Base-by-base conservation (phyloP, 2,329 filamentous ascomycete species). In the Xylaria sp. region DNA sequence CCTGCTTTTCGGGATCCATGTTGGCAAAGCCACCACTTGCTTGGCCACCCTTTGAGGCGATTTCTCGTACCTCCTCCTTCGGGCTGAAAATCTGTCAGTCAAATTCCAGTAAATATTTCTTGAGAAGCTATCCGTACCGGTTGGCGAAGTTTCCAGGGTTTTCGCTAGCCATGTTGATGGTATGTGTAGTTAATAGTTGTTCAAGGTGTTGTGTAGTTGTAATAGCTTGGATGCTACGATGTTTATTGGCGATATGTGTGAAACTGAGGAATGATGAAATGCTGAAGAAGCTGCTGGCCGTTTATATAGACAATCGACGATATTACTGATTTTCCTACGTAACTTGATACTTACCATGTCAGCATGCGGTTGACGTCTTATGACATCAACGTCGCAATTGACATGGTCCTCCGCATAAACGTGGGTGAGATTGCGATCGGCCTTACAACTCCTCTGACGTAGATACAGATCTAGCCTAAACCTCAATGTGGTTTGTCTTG, bases 91-190 rank as follows among this genome's bases (percentile, higher is more conserved):
- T 5, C 15, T 13, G 28, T 70, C 63, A 65, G 56, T 46, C 6
- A 49, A 17, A 7, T 48, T 11, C 26, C n/a, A 38, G 13, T 40
- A 5, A 15, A 11, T 13, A 6, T n/a, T 28, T 9, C 17, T 20
- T 23, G 6, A 31, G 51, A 31, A 13, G 1, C 13, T 44, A 23
- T 3, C 13, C 13, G 26, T 67, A 70, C 65, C 61, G 68, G 36
- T 68, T 70, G 56, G 68, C 65, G n/a, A 70, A 70, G 59, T 69
- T 69, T 36, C 67, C 59, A 31, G 66, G 66, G 51, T 66, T 68
- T 4, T 3, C 13, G 33, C 31, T 33, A 42, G 67, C 49, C 58
- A 68, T 68, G 10, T 46, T 68, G 44, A 6, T 36, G 23, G 17
- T 36, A n/a, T 33, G 38, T 11, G n/a, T 46, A 20, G 17, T 26